Percentiles rank a stretch among this genome's conserved stretches.
Evolutionary conservation across 1,284 basidiomycete genomes (phyloP).

Genomic region (Rhodotorula glutinis): DNA sequence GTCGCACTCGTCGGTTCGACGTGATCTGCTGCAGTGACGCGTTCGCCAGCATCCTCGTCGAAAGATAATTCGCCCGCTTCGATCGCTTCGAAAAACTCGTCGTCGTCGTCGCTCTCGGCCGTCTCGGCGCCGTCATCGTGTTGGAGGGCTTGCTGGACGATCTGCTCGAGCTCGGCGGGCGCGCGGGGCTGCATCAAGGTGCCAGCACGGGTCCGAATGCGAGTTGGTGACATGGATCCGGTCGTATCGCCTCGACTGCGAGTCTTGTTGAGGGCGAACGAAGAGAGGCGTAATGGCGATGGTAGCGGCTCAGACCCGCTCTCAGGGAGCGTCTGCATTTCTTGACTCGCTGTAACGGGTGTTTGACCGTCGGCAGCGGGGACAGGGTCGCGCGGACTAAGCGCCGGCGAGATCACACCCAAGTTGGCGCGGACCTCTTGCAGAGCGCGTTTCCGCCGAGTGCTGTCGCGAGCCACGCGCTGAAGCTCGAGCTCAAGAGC

Average conservation of each 20-base stretch:
- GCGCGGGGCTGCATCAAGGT: conserved; percentile 25
- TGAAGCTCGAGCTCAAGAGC: conserved; percentile 72
- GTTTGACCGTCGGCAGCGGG: not conserved
- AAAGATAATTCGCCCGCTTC: conserved; percentile 75
- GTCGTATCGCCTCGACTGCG: conserved; percentile 11
- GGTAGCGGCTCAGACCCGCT: conserved; percentile 17
- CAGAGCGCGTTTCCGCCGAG: conserved; percentile 52
- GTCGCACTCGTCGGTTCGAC: conserved; percentile 1
- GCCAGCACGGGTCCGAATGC: conserved; percentile 17
- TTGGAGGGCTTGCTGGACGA: conserved; percentile 32
- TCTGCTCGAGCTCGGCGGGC: conserved; percentile 30
- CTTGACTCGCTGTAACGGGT: not conserved
- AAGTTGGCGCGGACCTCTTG: conserved; percentile 41
- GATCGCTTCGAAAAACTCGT: conserved; percentile 98
- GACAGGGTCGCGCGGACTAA: conserved; percentile 17
- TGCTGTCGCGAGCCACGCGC: conserved; percentile 48
- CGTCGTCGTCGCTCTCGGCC: conserved; percentile 73
- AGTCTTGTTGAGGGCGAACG: not conserved
- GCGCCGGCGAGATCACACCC: conserved; percentile 8
- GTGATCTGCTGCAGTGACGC: conserved; percentile 7
- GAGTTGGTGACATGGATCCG: conserved; percentile 23
- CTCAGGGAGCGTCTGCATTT: conserved; percentile 4
- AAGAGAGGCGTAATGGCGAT: conserved; percentile 9
- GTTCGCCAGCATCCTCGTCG: conserved; percentile 47
- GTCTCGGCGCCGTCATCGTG: conserved; percentile 32